Conservation (phyloP, 2,329 filamentous ascomycete species). For the Hirsutella thompsonii region DNA sequence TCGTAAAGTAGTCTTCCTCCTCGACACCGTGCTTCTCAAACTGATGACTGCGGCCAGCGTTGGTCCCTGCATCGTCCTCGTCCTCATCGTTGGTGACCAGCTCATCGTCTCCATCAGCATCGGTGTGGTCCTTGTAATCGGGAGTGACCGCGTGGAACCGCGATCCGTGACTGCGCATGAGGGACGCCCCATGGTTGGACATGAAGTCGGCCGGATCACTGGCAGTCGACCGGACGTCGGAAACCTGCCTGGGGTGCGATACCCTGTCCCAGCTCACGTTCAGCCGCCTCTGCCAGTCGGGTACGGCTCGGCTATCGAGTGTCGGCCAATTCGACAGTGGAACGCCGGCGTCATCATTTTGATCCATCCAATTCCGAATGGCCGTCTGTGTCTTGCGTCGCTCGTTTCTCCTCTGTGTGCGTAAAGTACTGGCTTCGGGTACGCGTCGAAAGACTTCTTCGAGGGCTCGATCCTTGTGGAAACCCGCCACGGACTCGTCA, state of each 20-base stretch:
- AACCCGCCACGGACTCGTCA: conserved; percentile 79
- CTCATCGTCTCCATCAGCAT: conserved; percentile 84
- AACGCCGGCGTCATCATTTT: conserved; percentile 38
- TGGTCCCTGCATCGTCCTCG: conserved; percentile 39
- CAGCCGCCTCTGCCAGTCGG: conserved; percentile 37
- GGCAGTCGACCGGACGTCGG: conserved; percentile 44
- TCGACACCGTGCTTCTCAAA: conserved; percentile 15
- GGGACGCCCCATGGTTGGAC: conserved; percentile 33
- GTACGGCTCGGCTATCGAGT: conserved; percentile 29
- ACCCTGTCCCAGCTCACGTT: conserved; percentile 37
- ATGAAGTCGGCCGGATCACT: conserved; percentile 53
- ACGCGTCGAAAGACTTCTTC: conserved; percentile 80
- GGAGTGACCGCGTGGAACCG: conserved; percentile 18
- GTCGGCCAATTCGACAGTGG: conserved; percentile 36
- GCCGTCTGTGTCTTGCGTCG: conserved; percentile 66
- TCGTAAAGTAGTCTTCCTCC: conserved; percentile 40
- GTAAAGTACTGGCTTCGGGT: conserved; percentile 50
- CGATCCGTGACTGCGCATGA: conserved; percentile 22
- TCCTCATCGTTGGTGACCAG: conserved; percentile 71
- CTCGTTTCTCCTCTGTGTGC: conserved; percentile 48
- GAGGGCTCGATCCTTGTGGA: conserved; percentile 77
- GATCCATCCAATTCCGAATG: conserved; percentile 85
- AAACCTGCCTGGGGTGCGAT: conserved; percentile 34
- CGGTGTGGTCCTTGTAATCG: conserved; percentile 50
- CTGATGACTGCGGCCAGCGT: conserved; percentile 21